Evolutionary conservation across 2,329 filamentous ascomycete species (phyloP).

Genomic region (Xenosphaeropsis pyriputrescens): DNA sequence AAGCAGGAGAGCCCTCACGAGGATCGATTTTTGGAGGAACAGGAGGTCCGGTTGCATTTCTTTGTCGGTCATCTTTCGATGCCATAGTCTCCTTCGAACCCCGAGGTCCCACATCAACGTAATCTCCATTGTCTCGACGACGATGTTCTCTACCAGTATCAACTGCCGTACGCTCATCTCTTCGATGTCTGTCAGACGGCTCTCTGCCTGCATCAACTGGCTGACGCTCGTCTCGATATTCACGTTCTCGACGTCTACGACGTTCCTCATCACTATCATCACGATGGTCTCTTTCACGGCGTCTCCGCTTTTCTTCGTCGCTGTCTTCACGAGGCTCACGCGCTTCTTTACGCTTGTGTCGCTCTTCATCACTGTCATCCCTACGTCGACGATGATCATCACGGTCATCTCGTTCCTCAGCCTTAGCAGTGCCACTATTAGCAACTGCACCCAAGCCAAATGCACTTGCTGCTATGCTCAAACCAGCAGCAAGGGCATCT

Average conservation of each 20-base stretch:
- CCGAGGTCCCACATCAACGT: neutral
- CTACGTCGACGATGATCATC: neutral
- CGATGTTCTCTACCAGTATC: too few relatives aligned
- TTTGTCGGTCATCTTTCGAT: neutral
- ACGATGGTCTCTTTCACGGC: slow-evolving; percentile 4
- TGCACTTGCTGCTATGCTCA: slow-evolving; percentile 17
- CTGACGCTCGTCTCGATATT: slow-evolving; percentile 10
- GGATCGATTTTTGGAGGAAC: slow-evolving; percentile 3
- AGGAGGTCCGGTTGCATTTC: too few relatives aligned
- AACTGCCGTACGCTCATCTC: neutral
- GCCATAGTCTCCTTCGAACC: slow-evolving; percentile 1
- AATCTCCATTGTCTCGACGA: slow-evolving; percentile 2
- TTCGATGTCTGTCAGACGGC: slow-evolving; percentile 3
- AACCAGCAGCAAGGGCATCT: slow-evolving; percentile 15
- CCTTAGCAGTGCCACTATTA: slow-evolving; percentile 9
- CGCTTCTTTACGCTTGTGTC: neutral
- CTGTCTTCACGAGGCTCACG: slow-evolving; percentile 1
- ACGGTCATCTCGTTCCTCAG: slow-evolving; percentile 1
- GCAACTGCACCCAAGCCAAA: slow-evolving; percentile 14
- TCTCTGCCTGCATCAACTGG: slow-evolving; percentile 9
- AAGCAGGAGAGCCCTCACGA: slow-evolving; percentile 10
- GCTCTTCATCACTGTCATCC: slow-evolving; percentile 6
- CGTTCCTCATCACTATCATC: slow-evolving; percentile 4
- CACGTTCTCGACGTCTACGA: slow-evolving; percentile 5
- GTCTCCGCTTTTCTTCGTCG: slow-evolving; percentile 7